A percentile compares a stretch with the other conserved stretches of the same genome.
These are phyloP conservation scores for Geum urbanum DNA, from an alignment of 306 rosid genomes.

Conservation along the genomic window DNA sequence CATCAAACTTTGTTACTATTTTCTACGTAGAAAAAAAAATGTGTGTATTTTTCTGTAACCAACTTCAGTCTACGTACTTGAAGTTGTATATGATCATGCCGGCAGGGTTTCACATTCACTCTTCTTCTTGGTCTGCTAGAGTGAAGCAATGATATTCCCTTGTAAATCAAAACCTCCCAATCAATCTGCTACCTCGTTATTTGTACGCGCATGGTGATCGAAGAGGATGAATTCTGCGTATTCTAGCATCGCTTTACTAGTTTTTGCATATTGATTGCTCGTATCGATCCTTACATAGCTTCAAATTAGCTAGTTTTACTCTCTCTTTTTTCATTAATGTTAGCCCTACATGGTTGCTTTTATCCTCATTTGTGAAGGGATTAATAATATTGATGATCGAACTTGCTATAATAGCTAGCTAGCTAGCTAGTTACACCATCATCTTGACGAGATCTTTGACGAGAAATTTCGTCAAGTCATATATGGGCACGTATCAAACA, in stretches of 20 bases:
- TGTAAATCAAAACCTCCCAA: not conserved
- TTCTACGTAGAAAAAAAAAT: conserved; percentile 60
- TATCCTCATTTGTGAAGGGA: too few species aligned
- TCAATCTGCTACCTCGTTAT: not conserved
- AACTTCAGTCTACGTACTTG: conserved; percentile 38
- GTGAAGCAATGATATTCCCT: conserved; percentile 5
- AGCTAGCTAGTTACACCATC: too few species aligned
- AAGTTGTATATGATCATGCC: conserved; percentile 26
- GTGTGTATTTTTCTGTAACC: conserved; percentile 44
- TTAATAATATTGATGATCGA: too few species aligned
- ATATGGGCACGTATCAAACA: too few species aligned
- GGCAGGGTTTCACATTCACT: conserved; percentile 40
- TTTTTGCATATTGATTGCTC: too few species aligned
- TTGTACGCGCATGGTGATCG: not conserved
- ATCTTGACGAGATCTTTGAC: too few species aligned
- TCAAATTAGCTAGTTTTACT: too few species aligned
- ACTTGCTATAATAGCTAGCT: too few species aligned
- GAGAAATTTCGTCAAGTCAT: too few species aligned
- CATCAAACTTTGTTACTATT: conserved; percentile 55
- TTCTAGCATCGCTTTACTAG: not conserved
- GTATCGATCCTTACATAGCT: not conserved
- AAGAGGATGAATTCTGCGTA: not conserved
- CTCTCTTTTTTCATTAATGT: too few species aligned
- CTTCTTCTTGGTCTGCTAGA: conserved; percentile 21
- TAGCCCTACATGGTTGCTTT: too few species aligned